Conservation (phyloP, 306 rosid genomes). For the Malus asiatica region DNA sequence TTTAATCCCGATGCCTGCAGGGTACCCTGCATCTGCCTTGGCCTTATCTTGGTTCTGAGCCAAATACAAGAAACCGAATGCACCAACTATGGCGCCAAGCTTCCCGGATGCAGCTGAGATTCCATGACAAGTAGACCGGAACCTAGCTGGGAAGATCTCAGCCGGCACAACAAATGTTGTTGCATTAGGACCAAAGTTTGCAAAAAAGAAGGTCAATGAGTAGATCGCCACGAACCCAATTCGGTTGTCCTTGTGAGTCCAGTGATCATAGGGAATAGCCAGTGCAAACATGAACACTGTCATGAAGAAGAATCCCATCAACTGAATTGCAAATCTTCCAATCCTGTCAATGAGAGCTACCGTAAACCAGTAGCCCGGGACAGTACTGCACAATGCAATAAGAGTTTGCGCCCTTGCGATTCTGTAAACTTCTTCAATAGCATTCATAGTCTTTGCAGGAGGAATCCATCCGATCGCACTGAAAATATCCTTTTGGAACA, state of each 20-base stretch:
- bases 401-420: slow-evolving; percentile 70
- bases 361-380: slow-evolving; percentile 78
- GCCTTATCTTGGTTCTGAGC: slow-evolving; percentile 51
- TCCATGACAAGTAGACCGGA: slow-evolving; percentile 69
- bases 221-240: slow-evolving; percentile 57
- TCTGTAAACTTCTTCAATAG: slow-evolving; percentile 50
- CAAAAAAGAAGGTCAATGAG: slow-evolving; percentile 64
- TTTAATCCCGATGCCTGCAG: slow-evolving; percentile 60
- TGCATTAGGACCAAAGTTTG: slow-evolving; percentile 74
- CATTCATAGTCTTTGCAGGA: slow-evolving; percentile 53
- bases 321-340: slow-evolving; percentile 60
- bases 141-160: slow-evolving; percentile 68
- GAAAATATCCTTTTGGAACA: slow-evolving; percentile 72
- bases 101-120: slow-evolving; percentile 69
- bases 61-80: slow-evolving; percentile 70
- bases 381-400: slow-evolving; percentile 69
- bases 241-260: slow-evolving; percentile 46
- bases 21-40: slow-evolving; percentile 65
- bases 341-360: slow-evolving; percentile 61
- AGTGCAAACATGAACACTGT: slow-evolving; percentile 69
- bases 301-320: slow-evolving; percentile 84
- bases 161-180: slow-evolving; percentile 79
- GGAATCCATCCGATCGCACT: slow-evolving; percentile 77
- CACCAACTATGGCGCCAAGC: slow-evolving; percentile 71
- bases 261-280: slow-evolving; percentile 67